phyloP scores from a whole-genome alignment of 257 asterid genomes.

The Nicotiana paniculata region DNA sequence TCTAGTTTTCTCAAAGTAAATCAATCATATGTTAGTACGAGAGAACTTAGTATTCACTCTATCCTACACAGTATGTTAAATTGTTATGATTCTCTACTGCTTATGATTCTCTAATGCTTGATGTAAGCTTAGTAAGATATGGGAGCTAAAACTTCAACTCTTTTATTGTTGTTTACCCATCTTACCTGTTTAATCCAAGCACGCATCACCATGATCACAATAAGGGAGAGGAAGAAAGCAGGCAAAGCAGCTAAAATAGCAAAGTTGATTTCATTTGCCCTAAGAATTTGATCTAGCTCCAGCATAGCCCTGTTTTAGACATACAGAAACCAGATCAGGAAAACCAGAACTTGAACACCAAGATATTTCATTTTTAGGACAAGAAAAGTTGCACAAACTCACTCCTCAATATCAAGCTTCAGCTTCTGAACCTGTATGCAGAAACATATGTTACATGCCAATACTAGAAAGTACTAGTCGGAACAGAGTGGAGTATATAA shows the following conservation, averaged over 20 bases:
- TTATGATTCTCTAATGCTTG: no score
- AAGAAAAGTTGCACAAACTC: constrained; percentile 35
- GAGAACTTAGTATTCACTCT: no score
- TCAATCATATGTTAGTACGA: no score
- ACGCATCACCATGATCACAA: constrained; percentile 76
- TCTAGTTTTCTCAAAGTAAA: no score
- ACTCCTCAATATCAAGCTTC: constrained; percentile 92
- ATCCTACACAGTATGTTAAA: no score
- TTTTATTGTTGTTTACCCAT: no score
- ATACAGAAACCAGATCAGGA: constrained; percentile 14
- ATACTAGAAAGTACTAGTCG: constrained; percentile 12
- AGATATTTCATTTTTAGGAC: constrained; percentile 1
- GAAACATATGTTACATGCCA: constrained; percentile 14
- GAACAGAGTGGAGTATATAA: constrained; percentile 18
- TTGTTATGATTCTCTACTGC: no score
- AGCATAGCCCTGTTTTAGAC: constrained; percentile 84
- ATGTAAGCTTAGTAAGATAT: no score
- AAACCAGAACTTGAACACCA: constrained; percentile 10
- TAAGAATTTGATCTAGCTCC: constrained; percentile 95
- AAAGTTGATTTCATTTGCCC: constrained; percentile 98
- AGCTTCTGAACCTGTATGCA: constrained; percentile 88
- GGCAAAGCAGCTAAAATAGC: constrained; percentile 98
- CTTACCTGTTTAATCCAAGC: constrained; percentile 85
- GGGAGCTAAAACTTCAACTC: no score
- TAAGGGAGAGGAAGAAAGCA: constrained; percentile 82